These are phyloP conservation scores for Carnegiea gigantea DNA, from an alignment of 179 eudicot species.

Conservation along the genomic window DNA sequence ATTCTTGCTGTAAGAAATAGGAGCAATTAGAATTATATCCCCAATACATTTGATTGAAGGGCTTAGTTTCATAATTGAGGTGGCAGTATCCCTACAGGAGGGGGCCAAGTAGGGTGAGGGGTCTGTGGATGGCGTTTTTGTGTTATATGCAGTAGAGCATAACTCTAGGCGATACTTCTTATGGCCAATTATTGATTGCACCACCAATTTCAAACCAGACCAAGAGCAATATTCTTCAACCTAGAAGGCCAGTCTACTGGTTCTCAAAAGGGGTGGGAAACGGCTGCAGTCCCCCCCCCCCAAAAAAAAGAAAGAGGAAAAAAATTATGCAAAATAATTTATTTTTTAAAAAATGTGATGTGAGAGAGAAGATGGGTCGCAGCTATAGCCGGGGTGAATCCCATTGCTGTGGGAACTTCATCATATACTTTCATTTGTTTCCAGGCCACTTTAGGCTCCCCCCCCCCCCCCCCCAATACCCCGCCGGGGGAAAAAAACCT, in stretches of 20 bases:
- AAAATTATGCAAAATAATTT: neutral
- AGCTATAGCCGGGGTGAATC: neutral
- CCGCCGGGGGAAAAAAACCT: too few species aligned
- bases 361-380: neutral
- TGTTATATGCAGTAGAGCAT: neutral
- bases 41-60: neutral
- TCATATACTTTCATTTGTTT: neutral
- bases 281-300: neutral
- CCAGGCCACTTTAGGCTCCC: neutral
- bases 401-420: neutral
- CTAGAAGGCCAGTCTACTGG: neutral
- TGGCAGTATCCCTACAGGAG: neutral
- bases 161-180: neutral
- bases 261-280: neutral
- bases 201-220: neutral
- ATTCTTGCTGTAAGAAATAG: neutral
- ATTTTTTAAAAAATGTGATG: neutral
- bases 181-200: neutral
- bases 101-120: neutral
- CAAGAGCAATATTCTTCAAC: neutral
- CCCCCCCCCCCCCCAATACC: too few species aligned
- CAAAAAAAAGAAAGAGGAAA: too few species aligned
- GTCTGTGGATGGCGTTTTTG: neutral
- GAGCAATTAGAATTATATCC: neutral
- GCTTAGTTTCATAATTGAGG: neutral